phyloP scores from a whole-genome alignment of 352 stramenopile genomes.

The Pythium angustatum region DNA sequence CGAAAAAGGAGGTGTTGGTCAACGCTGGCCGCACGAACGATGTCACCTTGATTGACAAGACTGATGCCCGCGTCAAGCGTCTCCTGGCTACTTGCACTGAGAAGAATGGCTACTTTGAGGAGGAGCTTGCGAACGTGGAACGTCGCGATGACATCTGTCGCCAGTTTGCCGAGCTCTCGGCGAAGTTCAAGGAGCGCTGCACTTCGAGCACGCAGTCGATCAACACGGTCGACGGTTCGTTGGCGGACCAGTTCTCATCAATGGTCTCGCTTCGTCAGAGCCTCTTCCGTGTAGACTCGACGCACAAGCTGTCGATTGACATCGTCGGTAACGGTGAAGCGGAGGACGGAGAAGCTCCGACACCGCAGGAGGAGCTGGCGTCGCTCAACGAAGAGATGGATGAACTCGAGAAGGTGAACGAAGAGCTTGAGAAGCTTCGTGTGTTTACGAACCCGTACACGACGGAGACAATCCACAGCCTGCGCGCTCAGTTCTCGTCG shows the following conservation, averaged over 20 bases:
- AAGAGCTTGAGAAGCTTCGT: conserved; percentile 75
- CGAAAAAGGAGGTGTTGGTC: conserved; percentile 75
- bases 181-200: conserved; percentile 78
- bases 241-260: conserved; percentile 78
- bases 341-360: conserved; percentile 22
- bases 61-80: conserved; percentile 62
- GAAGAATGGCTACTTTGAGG: conserved; percentile 75
- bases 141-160: conserved; percentile 75
- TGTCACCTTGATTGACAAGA: conserved; percentile 74
- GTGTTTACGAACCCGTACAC: conserved; percentile 91
- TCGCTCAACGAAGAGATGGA: conserved; percentile 81
- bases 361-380: conserved; percentile 33
- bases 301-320: conserved; percentile 24
- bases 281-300: conserved; percentile 50
- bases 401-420: conserved; percentile 79
- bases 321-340: conserved; percentile 14
- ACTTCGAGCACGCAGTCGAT: conserved; percentile 73
- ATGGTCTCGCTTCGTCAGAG: conserved; percentile 72
- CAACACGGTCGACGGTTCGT: conserved; percentile 71
- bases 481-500: conserved; percentile 84
- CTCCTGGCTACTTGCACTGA: conserved; percentile 68
- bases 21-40: conserved; percentile 58
- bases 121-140: conserved; percentile 74
- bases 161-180: conserved; percentile 74
- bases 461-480: conserved; percentile 87